Evolutionary conservation across 2,329 filamentous ascomycete species (phyloP).

Genomic region (Incumbomyces lentus): DNA sequence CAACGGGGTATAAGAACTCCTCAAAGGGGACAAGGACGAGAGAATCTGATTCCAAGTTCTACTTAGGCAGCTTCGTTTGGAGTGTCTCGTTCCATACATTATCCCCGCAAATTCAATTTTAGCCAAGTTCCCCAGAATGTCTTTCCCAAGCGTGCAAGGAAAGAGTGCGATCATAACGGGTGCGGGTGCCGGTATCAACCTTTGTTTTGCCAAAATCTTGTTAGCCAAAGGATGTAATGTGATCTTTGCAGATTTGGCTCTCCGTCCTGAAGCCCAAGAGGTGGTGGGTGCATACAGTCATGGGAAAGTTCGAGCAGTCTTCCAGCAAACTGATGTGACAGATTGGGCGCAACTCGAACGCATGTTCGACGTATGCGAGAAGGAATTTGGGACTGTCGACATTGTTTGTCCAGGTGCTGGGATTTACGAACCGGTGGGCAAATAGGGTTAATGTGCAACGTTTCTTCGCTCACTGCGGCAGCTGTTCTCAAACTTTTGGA

Average conservation of each 20-base stretch:
- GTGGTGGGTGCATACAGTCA: constrained; percentile 29
- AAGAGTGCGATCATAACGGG: constrained; percentile 12
- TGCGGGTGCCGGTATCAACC: constrained; percentile 31
- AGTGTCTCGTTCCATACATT: too few relatives aligned
- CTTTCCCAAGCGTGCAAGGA: neutral
- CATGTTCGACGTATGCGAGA: constrained; percentile 39
- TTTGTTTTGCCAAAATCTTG: constrained; percentile 32
- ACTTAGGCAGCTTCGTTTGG: too few relatives aligned
- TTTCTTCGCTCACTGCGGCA: neutral
- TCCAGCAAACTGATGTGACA: constrained; percentile 37
- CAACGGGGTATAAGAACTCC: too few relatives aligned
- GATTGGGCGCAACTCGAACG: constrained; percentile 39
- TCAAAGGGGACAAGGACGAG: too few relatives aligned
- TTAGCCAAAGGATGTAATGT: constrained; percentile 35
- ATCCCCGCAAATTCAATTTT: too few relatives aligned
- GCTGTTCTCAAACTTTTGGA: constrained; percentile 40
- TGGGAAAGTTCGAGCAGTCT: constrained; percentile 26
- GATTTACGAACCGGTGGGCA: constrained; percentile 25
- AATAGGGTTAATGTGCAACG: neutral
- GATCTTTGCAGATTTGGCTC: constrained; percentile 33
- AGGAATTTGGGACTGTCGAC: constrained; percentile 38
- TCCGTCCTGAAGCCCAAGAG: constrained; percentile 34
- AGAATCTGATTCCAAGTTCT: too few relatives aligned
- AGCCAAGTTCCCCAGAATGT: neutral
- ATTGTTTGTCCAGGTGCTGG: constrained; percentile 39